Evolutionary conservation across 768 basidiomycete species (phyloP), one percentile per base, ranked within the genome.

Genomic region (Kwoniella sp.): DNA sequence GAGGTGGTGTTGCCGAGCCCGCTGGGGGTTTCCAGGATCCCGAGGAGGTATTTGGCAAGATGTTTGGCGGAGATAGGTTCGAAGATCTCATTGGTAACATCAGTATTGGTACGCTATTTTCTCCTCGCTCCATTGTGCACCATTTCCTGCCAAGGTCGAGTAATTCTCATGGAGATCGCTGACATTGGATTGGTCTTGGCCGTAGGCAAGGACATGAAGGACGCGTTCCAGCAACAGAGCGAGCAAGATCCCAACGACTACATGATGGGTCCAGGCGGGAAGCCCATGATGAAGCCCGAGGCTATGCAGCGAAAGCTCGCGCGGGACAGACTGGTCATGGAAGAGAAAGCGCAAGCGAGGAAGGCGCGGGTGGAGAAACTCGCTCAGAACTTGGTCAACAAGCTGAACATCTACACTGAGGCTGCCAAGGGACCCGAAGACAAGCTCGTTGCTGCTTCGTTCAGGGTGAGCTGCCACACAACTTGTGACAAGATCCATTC

Each of bases 31-130:
- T 81, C 69, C 71, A 72, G 41, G 79, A 81, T 71, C 78, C 79
- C 20, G 79, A 81, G 66, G 78, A 79, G 52, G 79, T 81, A 29
- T 79, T 81, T 63, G 79, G 79, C 1, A 81, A 73, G 60, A 78
- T 81, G 79, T 81, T 81, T 69, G 79, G 79, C 1, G 79, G 79
- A 2, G 79, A 80, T 60, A 65, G 72, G 28, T 78, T 75, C 54
- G 72, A 74, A 48, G 78, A 79, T 64, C 60, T 79, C 4, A 79
- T 81, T 37, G 79, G 79, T 1, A 68, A 66, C 15, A 79, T 81
- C 47, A 73, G 69, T 64, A 81, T 81, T 25, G 79, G 79, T 78
- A n/a, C 34, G 15, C 23, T 22, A 29, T n/a, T 28, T 29, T 52
- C 15, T 13, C 34, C 5, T 5, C 13, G 34, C 50, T 12, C 28